A percentile compares a stretch with the other conserved stretches of the same genome.
These are phyloP conservation scores for Herpetomonas samuelpessoai DNA, from an alignment of 208 protist species.

Conservation along the genomic window DNA sequence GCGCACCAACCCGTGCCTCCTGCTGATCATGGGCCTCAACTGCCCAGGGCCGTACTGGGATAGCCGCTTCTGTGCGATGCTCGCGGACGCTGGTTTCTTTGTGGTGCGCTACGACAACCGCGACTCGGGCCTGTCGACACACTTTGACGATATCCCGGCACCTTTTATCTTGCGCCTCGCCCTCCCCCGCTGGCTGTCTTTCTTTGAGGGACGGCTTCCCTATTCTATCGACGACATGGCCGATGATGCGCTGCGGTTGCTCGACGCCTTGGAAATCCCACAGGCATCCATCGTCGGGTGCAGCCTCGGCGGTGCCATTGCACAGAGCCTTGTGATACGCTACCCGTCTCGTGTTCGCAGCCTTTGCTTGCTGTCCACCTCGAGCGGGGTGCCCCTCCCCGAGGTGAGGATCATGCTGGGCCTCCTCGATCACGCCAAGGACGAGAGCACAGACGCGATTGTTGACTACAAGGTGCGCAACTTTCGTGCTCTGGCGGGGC, in stretches of 20 bases:
- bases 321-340: constrained; percentile 61
- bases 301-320: constrained; percentile 85
- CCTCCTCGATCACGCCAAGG: constrained; percentile 10
- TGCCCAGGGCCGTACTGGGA: constrained; percentile 29
- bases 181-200: constrained; percentile 43
- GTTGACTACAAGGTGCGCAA: constrained; percentile 18
- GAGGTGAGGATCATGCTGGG: constrained; percentile 5
- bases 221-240: constrained; percentile 76
- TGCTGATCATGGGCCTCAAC: constrained; percentile 62
- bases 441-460: constrained; percentile 6
- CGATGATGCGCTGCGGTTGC: constrained; percentile 54
- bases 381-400: constrained; percentile 13
- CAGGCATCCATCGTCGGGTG: constrained; percentile 64
- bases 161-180: constrained; percentile 25
- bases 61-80: constrained; percentile 26
- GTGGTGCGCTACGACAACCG: constrained; percentile 85
- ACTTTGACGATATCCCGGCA: constrained; percentile 34
- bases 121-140: constrained; percentile 60
- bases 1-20: constrained; percentile 49
- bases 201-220: constrained; percentile 30
- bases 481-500: constrained; percentile 25
- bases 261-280: constrained; percentile 44
- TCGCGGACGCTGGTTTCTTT: constrained; percentile 53
- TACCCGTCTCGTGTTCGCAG: constrained; percentile 51
- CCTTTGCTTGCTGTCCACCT: constrained; percentile 57